A percentile compares a stretch with the other conserved stretches of the same genome.
Conservation (phyloP, 345 rosid species). For the Euphorbia peplus region DNA sequence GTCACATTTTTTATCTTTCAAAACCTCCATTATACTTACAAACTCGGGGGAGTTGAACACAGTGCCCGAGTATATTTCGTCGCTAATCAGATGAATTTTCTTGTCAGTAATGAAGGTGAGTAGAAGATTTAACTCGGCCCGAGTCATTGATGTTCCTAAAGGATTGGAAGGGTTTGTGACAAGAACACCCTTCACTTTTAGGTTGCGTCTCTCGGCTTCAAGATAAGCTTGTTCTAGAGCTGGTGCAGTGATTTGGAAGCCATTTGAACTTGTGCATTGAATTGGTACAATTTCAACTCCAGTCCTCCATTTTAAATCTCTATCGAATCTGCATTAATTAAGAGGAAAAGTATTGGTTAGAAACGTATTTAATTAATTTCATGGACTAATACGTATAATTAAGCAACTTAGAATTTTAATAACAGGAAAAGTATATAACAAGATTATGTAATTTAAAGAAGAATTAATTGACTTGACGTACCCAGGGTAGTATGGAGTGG, state of each 20-base stretch:
- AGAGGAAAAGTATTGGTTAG: conserved; percentile 16
- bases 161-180: conserved; percentile 85
- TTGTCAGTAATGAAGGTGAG: conserved; percentile 54
- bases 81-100: conserved; percentile 65
- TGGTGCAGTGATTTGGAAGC: conserved; percentile 41
- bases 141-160: conserved; percentile 61
- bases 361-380: conserved; percentile 19
- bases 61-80: conserved; percentile 80
- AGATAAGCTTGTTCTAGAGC: conserved; percentile 66
- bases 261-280: conserved; percentile 48
- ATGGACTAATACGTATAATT: conserved; percentile 3
- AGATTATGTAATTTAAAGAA: conserved; percentile 3
- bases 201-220: conserved; percentile 53
- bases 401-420: conserved; percentile 22
- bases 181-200: conserved; percentile 71
- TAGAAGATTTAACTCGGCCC: conserved; percentile 60
- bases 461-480: conserved; percentile 26
- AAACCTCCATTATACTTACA: conserved; percentile 61
- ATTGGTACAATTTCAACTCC: conserved; percentile 48
- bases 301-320: conserved; percentile 63
- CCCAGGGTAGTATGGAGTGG: conserved; percentile 89
- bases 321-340: conserved; percentile 43
- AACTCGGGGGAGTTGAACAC: conserved; percentile 65
- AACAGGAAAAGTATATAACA: conserved; percentile 18
- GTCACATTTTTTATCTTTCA: conserved; percentile 49